Conservation (phyloP, 2,329 filamentous ascomycete species). For the Aphanocladium album region DNA sequence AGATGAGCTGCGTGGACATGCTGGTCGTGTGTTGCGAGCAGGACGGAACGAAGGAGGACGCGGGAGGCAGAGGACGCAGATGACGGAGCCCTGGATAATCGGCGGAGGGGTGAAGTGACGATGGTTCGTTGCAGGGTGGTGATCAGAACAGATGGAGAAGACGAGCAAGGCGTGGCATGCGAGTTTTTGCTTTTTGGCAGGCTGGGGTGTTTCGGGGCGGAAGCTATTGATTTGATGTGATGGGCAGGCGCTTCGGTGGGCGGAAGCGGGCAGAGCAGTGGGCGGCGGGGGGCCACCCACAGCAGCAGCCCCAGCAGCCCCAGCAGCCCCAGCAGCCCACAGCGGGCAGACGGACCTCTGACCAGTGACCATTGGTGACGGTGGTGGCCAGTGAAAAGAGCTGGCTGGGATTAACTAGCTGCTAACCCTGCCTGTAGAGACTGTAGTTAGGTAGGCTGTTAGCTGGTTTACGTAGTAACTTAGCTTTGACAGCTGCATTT, state of each 20-base stretch:
- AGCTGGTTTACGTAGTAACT: too few species aligned
- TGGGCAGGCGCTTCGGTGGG: constrained; percentile 3
- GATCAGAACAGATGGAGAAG: not conserved
- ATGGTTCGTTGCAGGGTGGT: not conserved
- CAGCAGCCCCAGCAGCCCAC: too few species aligned
- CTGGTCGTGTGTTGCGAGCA: not conserved
- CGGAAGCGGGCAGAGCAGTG: not conserved
- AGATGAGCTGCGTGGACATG: constrained; percentile 9
- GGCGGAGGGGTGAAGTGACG: not conserved
- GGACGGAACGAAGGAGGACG: not conserved
- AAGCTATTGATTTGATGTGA: constrained; percentile 12
- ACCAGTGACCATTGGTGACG: too few species aligned
- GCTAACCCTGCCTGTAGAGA: too few species aligned
- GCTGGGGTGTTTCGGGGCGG: constrained; percentile 6
- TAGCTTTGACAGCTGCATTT: too few species aligned
- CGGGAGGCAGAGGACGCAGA: not conserved
- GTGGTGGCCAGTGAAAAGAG: too few species aligned
- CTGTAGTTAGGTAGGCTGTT: too few species aligned
- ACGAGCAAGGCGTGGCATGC: not conserved
- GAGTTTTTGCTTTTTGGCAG: constrained; percentile 3
- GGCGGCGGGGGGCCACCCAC: not conserved
- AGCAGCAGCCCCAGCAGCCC: too few species aligned
- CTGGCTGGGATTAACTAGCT: too few species aligned
- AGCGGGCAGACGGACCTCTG: too few species aligned
- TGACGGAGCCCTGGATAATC: not conserved